phyloP scores from a whole-genome alignment of 2,329 filamentous ascomycete genomes.

The Fusarium nanum region DNA sequence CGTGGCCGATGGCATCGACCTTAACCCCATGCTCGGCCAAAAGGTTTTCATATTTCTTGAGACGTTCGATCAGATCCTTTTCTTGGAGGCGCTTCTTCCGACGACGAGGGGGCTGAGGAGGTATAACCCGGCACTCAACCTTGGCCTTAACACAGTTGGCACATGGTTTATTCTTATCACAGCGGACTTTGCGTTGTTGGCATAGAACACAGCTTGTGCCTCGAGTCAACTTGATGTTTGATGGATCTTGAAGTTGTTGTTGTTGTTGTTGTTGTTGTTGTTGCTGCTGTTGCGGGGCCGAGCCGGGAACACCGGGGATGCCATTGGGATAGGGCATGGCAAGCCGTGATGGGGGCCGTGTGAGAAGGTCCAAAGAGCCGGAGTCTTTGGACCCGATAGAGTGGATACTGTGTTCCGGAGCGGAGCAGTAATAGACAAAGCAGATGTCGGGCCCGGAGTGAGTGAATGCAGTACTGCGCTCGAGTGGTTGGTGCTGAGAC shows the following conservation, averaged over 20 bases:
- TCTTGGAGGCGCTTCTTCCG: slow-evolving; percentile 75
- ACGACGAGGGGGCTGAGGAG: slow-evolving; percentile 67
- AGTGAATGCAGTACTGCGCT: background rate
- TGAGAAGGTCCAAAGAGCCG: background rate
- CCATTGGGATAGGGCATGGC: slow-evolving; percentile 42
- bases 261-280: slow-evolving; percentile 28
- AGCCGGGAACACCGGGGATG: slow-evolving; percentile 34
- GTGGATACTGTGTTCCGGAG: slow-evolving; percentile 28
- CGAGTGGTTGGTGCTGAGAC: slow-evolving; percentile 6
- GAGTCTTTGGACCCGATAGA: slow-evolving; percentile 10
- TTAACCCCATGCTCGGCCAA: slow-evolving; percentile 73
- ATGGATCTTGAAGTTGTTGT: slow-evolving; percentile 51
- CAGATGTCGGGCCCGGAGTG: slow-evolving; percentile 12
- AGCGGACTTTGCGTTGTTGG: slow-evolving; percentile 80
- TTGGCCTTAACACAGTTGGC: slow-evolving; percentile 73
- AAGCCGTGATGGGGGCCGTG: background rate
- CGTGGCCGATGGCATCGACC: slow-evolving; percentile 74
- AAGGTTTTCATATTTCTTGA: slow-evolving; percentile 75
- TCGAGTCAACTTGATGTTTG: slow-evolving; percentile 66
- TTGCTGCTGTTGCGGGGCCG: slow-evolving; percentile 35
- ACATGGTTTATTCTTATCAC: slow-evolving; percentile 78
- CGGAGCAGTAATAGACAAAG: background rate
- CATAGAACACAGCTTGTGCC: slow-evolving; percentile 77
- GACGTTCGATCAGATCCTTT: slow-evolving; percentile 75
- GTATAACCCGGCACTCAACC: slow-evolving; percentile 70